Base-by-base conservation (phyloP, 768 basidiomycete species). In the Leccinum boreale region DNA sequence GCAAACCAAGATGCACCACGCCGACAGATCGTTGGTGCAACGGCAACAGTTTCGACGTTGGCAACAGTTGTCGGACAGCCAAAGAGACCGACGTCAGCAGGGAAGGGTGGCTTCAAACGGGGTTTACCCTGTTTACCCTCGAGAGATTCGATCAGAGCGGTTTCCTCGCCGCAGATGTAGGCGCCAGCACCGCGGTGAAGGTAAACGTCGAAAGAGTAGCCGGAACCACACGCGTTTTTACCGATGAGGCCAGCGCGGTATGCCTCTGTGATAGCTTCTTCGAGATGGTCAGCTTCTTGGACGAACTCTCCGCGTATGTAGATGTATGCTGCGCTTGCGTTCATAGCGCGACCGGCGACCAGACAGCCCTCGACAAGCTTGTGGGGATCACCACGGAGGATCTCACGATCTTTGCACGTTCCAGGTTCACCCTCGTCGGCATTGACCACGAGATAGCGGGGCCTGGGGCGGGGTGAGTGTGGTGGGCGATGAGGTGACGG, bases 101-200 rank as follows among this genome's bases (percentile, higher is more conserved):
- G 96, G 85, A 98, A 99, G 44, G 96, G 96, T 4, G 96, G 96
- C 79, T 99, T 99, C 62, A 99, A 80, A 52, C 96, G 83, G 1
- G 96, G 96, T 71, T 99, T 99, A 24, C 96, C 96, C 74, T 98
- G 96, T 74, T 99, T 99, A 11, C 96, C 96, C 75, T 98, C 96
- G 52, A 99, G 74, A 64, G 89, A 91, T 78, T 99, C 96, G 65
- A 99, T 99, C 21, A 99, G 79, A 3, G 96, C 96, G 0, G 96
- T 98, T 75, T 99, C 96, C 75, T 99, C 96, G 24, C 96, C 96
- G 69, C 96, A 99, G 62, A 99, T 96, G 77, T 99, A 98, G 21
- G 96, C 96, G 53, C 96, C 96, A 2, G 96, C 96, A 17, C 96
- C 96, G 56, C 96, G 92, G 74, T 99, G 96, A n/a, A 99, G 75